Evolutionary conservation across 768 basidiomycete species (phyloP), one percentile per base, ranked within the genome.

Genomic region (Naganishia randhawae): DNA sequence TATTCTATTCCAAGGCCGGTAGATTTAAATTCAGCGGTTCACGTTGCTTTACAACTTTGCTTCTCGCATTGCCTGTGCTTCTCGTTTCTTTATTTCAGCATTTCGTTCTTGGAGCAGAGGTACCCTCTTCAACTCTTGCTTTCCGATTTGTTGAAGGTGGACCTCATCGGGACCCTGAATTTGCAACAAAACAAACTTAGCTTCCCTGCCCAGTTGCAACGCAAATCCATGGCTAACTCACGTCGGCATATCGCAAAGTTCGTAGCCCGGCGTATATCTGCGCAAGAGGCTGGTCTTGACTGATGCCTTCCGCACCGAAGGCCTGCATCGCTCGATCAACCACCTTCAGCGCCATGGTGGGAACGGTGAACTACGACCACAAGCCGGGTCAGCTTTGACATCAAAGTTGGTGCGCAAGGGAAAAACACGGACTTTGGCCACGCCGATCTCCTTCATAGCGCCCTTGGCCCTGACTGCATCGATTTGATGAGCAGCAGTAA

Each of bases 291-390:
- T 88, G 88, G 74, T 98, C 95, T 81, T 96, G 92, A 27, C 85
- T 90, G 51, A 99, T 82, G 37, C 96, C 96, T 80, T 97, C 95
- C n/a, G 93, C 96, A 63, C 96, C 96, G 74, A 89, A 92, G 0
- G 90, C 83, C 82, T 99, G 96, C 61, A 98, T 97, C 1, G 92
- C 89, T n/a, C 92, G 88, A 81, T 99, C 96, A 42, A 98, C 84
- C 52, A 99, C 89, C 27, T 83, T 81, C 54, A 90, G 83, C 0
- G 93, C 95, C 89, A 95, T 91, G 0, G 85, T 84, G 14, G 96
- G 96, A 13, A 98, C 92, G 41, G 92, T 88, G 74, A 96, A 95
- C 94, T 98, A 71, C 13, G 32, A n/a, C n/a, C n/a, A n/a, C n/a
- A 29, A 50, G 32, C 2, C 29, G 17, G 17, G 14, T 52, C 3